A percentile compares a stretch with the other conserved stretches of the same genome.
phyloP scores from a whole-genome alignment of 2,329 filamentous ascomycete species.

The Clonostachys byssicola region DNA sequence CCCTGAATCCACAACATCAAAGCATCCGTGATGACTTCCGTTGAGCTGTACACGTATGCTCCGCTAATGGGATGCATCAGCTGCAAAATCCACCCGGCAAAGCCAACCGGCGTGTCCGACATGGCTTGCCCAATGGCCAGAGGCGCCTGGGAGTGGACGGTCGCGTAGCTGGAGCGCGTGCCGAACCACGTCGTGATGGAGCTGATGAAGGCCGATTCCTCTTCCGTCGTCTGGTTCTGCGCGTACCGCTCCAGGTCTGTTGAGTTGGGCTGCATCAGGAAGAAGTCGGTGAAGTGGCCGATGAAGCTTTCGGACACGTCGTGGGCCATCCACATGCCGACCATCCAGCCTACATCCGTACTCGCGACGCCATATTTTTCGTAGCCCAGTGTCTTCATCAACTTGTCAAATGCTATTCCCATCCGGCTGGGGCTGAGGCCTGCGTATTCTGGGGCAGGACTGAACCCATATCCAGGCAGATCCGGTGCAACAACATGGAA shows the following conservation, averaged over 20 bases:
- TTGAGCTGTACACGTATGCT: background rate
- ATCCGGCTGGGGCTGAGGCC: background rate
- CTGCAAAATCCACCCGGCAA: slow-evolving; percentile 3
- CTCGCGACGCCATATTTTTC: slow-evolving; percentile 1
- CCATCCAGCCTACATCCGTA: slow-evolving; percentile 2
- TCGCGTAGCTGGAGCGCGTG: background rate
- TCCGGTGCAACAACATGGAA: slow-evolving; percentile 2
- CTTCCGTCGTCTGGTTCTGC: slow-evolving; percentile 1
- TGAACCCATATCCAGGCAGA: slow-evolving; percentile 4
- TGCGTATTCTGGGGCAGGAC: slow-evolving; percentile 1
- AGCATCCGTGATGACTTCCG: slow-evolving; percentile 1
- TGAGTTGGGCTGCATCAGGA: background rate
- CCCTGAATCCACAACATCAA: slow-evolving; percentile 3
- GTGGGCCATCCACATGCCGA: background rate
- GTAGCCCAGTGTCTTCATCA: slow-evolving; percentile 2
- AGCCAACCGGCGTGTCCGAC: slow-evolving; percentile 3
- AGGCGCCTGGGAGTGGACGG: slow-evolving; percentile 1
- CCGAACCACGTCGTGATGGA: background rate
- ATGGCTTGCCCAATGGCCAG: slow-evolving; percentile 1
- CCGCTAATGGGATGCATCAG: slow-evolving; percentile 2
- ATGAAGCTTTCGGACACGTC: slow-evolving; percentile 6
- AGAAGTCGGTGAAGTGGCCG: slow-evolving; percentile 24
- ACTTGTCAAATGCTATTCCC: background rate
- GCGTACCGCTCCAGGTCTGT: slow-evolving; percentile 1
- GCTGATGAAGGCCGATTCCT: background rate